Conservation (phyloP, 129 eudicot species). For the Ambrosia artemisiifolia region DNA sequence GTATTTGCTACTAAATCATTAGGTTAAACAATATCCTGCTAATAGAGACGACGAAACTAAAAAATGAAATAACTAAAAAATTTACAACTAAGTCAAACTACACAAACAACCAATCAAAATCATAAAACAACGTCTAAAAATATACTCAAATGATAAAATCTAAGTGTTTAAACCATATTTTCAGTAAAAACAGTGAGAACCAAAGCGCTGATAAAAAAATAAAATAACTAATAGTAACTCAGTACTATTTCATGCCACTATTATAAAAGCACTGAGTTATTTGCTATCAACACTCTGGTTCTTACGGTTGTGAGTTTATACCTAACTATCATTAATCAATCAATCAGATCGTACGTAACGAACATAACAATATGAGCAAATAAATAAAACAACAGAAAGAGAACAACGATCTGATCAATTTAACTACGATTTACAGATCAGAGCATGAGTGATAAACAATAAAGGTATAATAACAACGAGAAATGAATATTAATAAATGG, state of each 20-base stretch:
- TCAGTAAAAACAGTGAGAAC: too few species aligned
- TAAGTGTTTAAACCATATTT: not conserved
- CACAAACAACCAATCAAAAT: too few species aligned
- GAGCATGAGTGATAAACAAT: not conserved
- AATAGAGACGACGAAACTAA: not conserved
- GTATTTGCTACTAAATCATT: not conserved
- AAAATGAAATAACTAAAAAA: not conserved
- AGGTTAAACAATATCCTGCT: not conserved
- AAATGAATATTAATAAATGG: too few species aligned
- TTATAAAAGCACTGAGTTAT: too few species aligned
- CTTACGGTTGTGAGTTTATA: not conserved
- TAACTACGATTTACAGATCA: constrained; percentile 7
- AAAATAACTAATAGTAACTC: too few species aligned
- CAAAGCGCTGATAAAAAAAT: too few species aligned
- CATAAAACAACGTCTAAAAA: not conserved
- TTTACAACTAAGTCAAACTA: not conserved
- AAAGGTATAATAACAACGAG: not conserved
- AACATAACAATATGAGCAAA: not conserved
- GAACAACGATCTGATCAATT: not conserved
- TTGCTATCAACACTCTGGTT: too few species aligned
- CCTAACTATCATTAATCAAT: not conserved
- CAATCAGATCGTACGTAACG: not conserved
- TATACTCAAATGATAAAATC: not conserved
- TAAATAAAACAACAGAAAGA: not conserved
- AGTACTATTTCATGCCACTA: too few species aligned